Evolutionary conservation across 352 stramenopile species (phyloP), one percentile per base, ranked within the genome.

Genomic region (Globisporangium carolinianum): DNA sequence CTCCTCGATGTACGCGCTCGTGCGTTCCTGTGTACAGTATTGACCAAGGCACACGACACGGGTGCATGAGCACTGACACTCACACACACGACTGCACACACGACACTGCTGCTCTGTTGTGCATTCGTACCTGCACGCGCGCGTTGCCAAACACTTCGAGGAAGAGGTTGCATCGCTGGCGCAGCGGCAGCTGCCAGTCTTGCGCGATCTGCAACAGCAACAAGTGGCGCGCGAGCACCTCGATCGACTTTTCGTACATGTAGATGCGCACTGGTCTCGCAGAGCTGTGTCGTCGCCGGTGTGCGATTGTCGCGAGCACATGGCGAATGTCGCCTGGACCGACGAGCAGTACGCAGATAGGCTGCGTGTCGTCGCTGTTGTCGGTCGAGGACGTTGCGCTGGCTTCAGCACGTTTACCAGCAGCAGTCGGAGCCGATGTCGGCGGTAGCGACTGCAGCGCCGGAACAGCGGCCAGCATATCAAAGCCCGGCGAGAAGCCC

Each of bases 111-210:
- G 24, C 24, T 32, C 24, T 32, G 24, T 32, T 32, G 24, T 32
- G 24, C 3, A 32, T 32, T 32, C 24, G 11, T 56, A 80, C 76
- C 67, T 97, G 91, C 17, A 98, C 69, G 5, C 89, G 68, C 14
- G 75, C 64, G 61, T 98, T 98, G 8, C 95, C 94, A 76, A 96
- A 98, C 7, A 98, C 79, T 63, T 98, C 94, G 43, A 98, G 73
- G 55, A 96, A 97, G 24, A 76, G 61, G 52, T 89, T 96, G 63
- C 81, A 90, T 6, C 91, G 81, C 65, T 97, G 87, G 41, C 88
- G 80, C 35, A 98, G 67, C 0, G 95, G 91, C 35, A 98, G 39
- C 58, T 93, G 62, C 68, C 73, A 90, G 65, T 98, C 91, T 18
- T 86, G 67, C 5, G 89, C 76, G 49, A 97, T 76, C 60, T 89